Conservation (phyloP, 306 rosid genomes). For the Cyclanthera cordifolia region DNA sequence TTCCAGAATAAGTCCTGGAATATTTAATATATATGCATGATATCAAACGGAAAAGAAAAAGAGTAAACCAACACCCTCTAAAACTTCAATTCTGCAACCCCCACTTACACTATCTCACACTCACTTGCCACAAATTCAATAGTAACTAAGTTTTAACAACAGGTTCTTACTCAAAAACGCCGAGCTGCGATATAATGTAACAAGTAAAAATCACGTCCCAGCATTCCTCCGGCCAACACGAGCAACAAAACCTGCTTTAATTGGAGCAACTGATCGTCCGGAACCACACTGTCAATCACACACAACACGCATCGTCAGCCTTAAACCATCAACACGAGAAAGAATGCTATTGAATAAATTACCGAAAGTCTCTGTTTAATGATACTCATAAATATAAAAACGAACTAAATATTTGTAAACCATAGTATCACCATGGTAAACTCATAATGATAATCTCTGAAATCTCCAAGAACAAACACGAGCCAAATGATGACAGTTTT, state of each 20-base stretch:
- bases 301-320: background rate
- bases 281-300: slow-evolving; percentile 75
- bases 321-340: background rate
- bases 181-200: background rate
- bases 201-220: slow-evolving; percentile 34
- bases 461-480: too few relatives aligned
- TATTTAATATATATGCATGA: too few relatives aligned
- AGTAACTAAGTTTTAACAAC: background rate
- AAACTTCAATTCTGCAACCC: background rate
- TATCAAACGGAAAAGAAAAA: background rate
- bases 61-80: background rate
- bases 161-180: background rate
- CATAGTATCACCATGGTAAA: too few relatives aligned
- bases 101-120: background rate
- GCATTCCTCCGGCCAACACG: slow-evolving; percentile 86
- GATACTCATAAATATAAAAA: too few relatives aligned
- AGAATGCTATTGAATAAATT: background rate
- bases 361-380: too few relatives aligned
- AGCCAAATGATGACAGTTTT: too few relatives aligned
- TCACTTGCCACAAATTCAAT: slow-evolving; percentile 3
- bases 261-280: slow-evolving; percentile 85
- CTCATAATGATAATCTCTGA: too few relatives aligned
- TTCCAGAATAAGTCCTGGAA: too few relatives aligned
- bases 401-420: background rate
- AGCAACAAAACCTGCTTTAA: slow-evolving; percentile 95